A percentile compares a stretch with the other conserved stretches of the same genome.
phyloP scores from a whole-genome alignment of 1,284 basidiomycete species.

The Marasmius fiardii region DNA sequence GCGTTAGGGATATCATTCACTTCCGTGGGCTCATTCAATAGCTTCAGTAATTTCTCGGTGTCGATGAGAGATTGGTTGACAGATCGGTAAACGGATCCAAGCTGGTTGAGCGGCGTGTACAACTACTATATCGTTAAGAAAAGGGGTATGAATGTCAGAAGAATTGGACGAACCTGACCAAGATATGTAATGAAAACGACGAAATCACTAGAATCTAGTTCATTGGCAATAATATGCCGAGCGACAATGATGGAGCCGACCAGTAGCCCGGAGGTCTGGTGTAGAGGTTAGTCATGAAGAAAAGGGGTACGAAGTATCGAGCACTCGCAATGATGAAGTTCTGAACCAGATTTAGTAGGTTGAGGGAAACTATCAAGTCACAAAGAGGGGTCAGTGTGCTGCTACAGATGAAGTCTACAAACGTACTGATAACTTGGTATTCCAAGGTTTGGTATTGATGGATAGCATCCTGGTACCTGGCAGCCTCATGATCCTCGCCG shows the following conservation, averaged over 20 bases:
- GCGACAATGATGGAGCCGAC: slow-evolving; percentile 78
- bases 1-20: slow-evolving; percentile 80
- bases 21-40: slow-evolving; percentile 77
- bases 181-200: slow-evolving; percentile 81
- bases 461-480: slow-evolving; percentile 71
- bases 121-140: slow-evolving; percentile 38
- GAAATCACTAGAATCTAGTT: slow-evolving; percentile 54
- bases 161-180: slow-evolving; percentile 52
- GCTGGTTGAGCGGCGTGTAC: slow-evolving; percentile 70
- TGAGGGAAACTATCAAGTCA: slow-evolving; percentile 53
- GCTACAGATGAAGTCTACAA: slow-evolving; percentile 5
- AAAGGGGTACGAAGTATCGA: neutral
- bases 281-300: slow-evolving; percentile 9
- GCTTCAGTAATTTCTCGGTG: slow-evolving; percentile 72
- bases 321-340: slow-evolving; percentile 71
- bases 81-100: slow-evolving; percentile 71
- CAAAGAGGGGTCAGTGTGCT: slow-evolving; percentile 4
- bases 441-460: slow-evolving; percentile 75
- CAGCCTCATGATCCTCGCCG: slow-evolving; percentile 77
- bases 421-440: slow-evolving; percentile 69
- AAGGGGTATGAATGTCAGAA: neutral
- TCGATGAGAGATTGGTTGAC: slow-evolving; percentile 77
- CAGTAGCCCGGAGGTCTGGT: slow-evolving; percentile 69
- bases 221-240: slow-evolving; percentile 51
- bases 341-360: slow-evolving; percentile 72